A percentile compares a stretch with the other conserved stretches of the same genome.
Conservation (phyloP, 768 basidiomycete species). For the Boletus bicolor region DNA sequence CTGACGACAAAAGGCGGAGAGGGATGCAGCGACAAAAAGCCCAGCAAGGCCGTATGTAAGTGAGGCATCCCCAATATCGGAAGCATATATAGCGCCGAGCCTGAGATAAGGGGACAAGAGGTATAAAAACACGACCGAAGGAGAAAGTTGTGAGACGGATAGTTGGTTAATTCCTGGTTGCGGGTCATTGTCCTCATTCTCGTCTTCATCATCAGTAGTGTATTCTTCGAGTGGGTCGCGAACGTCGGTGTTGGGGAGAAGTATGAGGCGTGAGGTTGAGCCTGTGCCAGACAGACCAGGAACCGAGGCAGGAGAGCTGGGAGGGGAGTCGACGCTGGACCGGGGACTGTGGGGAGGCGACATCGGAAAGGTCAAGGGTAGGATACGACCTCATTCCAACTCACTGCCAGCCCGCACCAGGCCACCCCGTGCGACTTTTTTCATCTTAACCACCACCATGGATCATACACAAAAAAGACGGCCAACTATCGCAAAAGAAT, state of each 20-base stretch:
- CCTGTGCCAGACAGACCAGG: constrained; percentile 28
- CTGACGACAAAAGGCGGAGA: constrained; percentile 61
- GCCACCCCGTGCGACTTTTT: constrained; percentile 17
- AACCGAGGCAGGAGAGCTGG: not conserved
- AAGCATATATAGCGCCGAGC: constrained; percentile 63
- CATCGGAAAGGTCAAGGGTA: constrained; percentile 6
- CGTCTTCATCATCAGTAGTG: constrained; percentile 41
- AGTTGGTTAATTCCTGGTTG: constrained; percentile 8
- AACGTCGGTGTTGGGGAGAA: constrained; percentile 56
- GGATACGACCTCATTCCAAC: not conserved
- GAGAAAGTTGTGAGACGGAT: constrained; percentile 47
- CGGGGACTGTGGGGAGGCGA: not conserved
- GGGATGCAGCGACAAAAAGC: constrained; percentile 50
- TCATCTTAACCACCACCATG: constrained; percentile 3
- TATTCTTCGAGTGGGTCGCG: constrained; percentile 31
- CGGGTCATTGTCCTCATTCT: constrained; percentile 33
- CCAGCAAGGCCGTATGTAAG: constrained; percentile 49
- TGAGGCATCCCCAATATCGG: constrained; percentile 42
- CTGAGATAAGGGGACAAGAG: constrained; percentile 67
- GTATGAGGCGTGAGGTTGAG: constrained; percentile 57
- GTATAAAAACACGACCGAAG: constrained; percentile 61
- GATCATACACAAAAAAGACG: constrained; percentile 3
- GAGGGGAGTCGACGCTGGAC: constrained; percentile 11
- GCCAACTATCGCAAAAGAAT: constrained; percentile 22
- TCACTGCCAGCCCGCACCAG: not conserved